These are phyloP conservation scores for Candida ipomoeae DNA, from an alignment of 805 yeast species.

Conservation along the genomic window DNA sequence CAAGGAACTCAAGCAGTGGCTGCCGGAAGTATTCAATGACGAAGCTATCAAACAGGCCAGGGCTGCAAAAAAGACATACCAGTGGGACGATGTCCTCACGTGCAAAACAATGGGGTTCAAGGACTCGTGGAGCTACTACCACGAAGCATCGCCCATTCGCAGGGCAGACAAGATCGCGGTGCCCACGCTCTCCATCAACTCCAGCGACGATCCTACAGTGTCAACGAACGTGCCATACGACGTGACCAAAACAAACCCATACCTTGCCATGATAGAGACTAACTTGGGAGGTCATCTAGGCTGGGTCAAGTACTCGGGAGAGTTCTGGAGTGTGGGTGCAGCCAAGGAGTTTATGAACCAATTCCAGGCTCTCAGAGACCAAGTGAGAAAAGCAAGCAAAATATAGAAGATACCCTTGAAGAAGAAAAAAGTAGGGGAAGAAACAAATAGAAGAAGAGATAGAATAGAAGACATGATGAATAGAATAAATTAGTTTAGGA, in stretches of 20 bases:
- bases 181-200: conserved; percentile 60
- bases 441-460: too few species aligned
- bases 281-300: conserved; percentile 79
- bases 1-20: conserved; percentile 27
- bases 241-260: conserved; percentile 50
- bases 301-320: conserved; percentile 60
- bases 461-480: too few species aligned
- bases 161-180: conserved; percentile 50
- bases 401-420: too few species aligned
- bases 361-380: conserved; percentile 13
- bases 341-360: conserved; percentile 32
- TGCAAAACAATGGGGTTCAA: conserved; percentile 63
- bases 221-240: conserved; percentile 55
- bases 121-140: conserved; percentile 62
- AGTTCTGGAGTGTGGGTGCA: conserved; percentile 55
- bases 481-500: too few species aligned
- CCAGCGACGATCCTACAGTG: conserved; percentile 74
- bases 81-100: conserved; percentile 66
- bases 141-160: conserved; percentile 54
- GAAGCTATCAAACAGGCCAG: conserved; percentile 48
- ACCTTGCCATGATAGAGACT: conserved; percentile 53
- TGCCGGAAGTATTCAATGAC: conserved; percentile 26
- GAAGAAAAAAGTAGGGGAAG: too few species aligned
- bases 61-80: conserved; percentile 34
- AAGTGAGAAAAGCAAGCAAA: too few species aligned